Base-by-base conservation (phyloP, 768 basidiomycete species). In the Chiua virens region DNA sequence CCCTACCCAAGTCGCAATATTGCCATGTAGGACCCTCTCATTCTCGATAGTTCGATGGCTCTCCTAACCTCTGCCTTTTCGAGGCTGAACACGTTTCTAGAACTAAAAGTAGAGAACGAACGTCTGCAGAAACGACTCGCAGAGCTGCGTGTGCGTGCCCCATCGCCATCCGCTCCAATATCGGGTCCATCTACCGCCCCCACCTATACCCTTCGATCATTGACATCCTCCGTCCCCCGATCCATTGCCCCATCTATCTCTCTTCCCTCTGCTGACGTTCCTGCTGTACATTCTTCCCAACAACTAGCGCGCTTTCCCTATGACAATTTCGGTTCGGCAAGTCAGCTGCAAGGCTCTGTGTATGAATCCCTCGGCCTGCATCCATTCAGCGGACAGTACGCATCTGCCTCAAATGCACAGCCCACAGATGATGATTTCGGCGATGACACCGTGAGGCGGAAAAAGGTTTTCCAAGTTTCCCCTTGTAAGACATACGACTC, bases 101-200 rank as follows among this genome's bases (percentile, higher is more conserved):
- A 96, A 62, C 79, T 96, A 44, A 94, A 92, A 68, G 74, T 86
- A 49, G 92, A 95, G 71, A 93, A 97, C 66, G 87, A 91, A 66
- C 79, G 84, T 14, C 69, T 97, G 37, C 78, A 87, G 57, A 79
- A 80, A 52, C 82, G 84, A 23, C 68, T 87, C 30, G 64, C 70
- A 2, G 77, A 79, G 38, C 65, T 79, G 21, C 72, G 73, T n/a
- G 56, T 62, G 17, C 55, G 57, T 20, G 57, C 55, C 3, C 44
- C 64, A 22, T 60, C 60, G 1, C 51, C 60, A n/a, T 47, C 62
- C 38, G 36, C 49, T 41, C 46, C 53, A 35, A 45, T 50, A 37
- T 43, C 59, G 7, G 56, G 47, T 21, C 52, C 55, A 44, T 52
- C 62, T 18, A 36, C 52, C 18, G 45, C 60, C 46, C 63, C 76